A percentile compares a stretch with the other conserved stretches of the same genome.
phyloP scores from a whole-genome alignment of 2,329 filamentous ascomycete genomes.

The Pseudogymnoascus sp. region DNA sequence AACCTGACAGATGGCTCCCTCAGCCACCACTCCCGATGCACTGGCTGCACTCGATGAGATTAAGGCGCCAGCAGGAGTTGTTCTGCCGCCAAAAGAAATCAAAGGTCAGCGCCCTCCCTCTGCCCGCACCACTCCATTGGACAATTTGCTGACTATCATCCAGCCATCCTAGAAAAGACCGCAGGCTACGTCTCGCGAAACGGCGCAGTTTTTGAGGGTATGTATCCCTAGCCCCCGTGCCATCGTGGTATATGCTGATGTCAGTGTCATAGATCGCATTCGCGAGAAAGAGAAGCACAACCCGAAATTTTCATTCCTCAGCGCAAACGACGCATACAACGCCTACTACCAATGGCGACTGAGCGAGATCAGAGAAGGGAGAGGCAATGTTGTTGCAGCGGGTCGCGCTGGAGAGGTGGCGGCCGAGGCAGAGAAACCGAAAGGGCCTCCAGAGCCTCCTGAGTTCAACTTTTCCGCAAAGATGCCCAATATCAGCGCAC shows the following conservation, averaged over 20 bases:
- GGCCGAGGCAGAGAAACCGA: conserved; percentile 55
- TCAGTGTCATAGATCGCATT: conserved; percentile 55
- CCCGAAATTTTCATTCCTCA: conserved; percentile 87
- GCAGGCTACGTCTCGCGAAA: conserved; percentile 78
- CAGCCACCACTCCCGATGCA: conserved; percentile 42
- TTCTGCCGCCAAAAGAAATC: conserved; percentile 77
- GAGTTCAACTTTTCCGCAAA: conserved; percentile 90
- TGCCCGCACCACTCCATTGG: conserved; percentile 27
- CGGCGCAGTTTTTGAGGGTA: conserved; percentile 52
- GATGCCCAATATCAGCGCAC: conserved; percentile 94
- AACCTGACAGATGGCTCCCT: conserved; percentile 24
- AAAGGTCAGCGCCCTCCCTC: conserved; percentile 40
- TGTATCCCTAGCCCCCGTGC: conserved; percentile 30
- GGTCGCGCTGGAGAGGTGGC: conserved; percentile 60
- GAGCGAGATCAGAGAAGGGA: conserved; percentile 73
- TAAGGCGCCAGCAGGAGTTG: conserved; percentile 73
- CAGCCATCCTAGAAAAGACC: conserved; percentile 78
- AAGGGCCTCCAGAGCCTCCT: conserved; percentile 75
- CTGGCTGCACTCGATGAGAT: conserved; percentile 52
- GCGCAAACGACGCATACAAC: conserved; percentile 71
- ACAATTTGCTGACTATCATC: conserved; percentile 18
- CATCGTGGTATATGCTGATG: conserved; percentile 11
- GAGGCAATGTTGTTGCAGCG: conserved; percentile 69
- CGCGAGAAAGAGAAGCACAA: conserved; percentile 76
- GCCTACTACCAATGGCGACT: conserved; percentile 88